A percentile compares a stretch with the other conserved stretches of the same genome.
These are phyloP conservation scores for Dictyostelium discoideum DNA, from an alignment of 78 protist species.

Conservation along the genomic window DNA sequence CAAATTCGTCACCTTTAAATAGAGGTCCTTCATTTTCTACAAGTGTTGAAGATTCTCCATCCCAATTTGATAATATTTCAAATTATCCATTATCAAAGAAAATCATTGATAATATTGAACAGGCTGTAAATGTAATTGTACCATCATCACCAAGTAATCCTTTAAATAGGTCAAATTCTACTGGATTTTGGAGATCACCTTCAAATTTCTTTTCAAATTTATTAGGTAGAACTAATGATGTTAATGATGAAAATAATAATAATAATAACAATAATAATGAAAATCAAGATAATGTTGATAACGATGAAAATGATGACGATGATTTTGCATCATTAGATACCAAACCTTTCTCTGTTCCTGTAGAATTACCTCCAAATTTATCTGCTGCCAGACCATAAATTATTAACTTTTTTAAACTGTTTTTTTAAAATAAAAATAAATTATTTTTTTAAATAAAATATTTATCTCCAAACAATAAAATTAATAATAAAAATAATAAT, in stretches of 20 bases:
- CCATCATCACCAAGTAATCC: not conserved
- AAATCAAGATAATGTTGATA: not conserved
- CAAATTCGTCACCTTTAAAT: not conserved
- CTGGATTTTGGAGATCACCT: constrained; percentile 49
- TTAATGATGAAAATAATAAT: not conserved
- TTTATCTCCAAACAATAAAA: not conserved
- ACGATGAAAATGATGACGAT: not conserved
- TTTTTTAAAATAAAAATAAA: too few relatives aligned
- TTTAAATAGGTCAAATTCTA: not conserved
- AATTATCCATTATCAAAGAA: constrained; percentile 13
- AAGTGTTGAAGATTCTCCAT: not conserved
- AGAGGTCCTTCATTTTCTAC: not conserved
- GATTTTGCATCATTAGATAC: not conserved
- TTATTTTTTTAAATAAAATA: too few relatives aligned
- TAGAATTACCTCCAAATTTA: constrained; percentile 4
- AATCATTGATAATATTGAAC: constrained; percentile 7
- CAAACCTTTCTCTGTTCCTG: not conserved
- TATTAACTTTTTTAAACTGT: not conserved
- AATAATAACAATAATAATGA: not conserved
- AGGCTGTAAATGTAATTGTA: constrained; percentile 7
- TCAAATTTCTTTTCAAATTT: constrained; percentile 4
- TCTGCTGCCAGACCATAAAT: not conserved
- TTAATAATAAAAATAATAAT: not conserved
- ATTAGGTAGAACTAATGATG: not conserved
- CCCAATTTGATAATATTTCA: not conserved